Evolutionary conservation across 495 filamentous ascomycete species (phyloP).

Genomic region (Aspergillus cavernicola): DNA sequence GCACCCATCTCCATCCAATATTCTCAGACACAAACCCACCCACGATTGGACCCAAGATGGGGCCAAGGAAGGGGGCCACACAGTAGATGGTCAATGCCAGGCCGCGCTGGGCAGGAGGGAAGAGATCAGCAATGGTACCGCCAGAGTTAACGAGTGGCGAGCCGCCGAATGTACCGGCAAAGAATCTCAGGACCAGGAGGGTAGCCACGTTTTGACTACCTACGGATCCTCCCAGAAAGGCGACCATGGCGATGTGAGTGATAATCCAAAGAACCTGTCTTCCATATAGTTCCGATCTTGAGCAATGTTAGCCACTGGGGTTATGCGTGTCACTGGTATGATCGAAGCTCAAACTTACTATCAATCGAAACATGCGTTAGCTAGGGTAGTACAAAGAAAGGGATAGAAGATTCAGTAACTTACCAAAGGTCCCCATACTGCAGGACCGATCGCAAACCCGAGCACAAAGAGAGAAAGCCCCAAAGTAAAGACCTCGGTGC

Average conservation of each 20-base stretch:
- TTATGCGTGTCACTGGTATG: neutral
- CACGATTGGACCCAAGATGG: slow-evolving; percentile 55
- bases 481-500: slow-evolving; percentile 38
- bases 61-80: slow-evolving; percentile 55
- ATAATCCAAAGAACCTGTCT: slow-evolving; percentile 63
- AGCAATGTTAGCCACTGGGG: neutral
- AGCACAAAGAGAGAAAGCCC: slow-evolving; percentile 50
- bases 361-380: no score
- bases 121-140: slow-evolving; percentile 74
- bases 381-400: no score
- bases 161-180: slow-evolving; percentile 71
- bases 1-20: slow-evolving; percentile 63
- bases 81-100: slow-evolving; percentile 61
- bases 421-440: slow-evolving; percentile 23
- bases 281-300: slow-evolving; percentile 59
- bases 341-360: no score
- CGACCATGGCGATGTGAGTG: slow-evolving; percentile 59
- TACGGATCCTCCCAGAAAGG: slow-evolving; percentile 64
- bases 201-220: slow-evolving; percentile 59
- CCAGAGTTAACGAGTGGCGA: slow-evolving; percentile 72
- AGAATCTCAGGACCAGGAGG: slow-evolving; percentile 71
- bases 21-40: slow-evolving; percentile 59
- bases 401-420: no score
- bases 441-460: slow-evolving; percentile 47
- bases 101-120: slow-evolving; percentile 58